Evolutionary conservation across 352 stramenopile species (phyloP), one percentile per base, ranked within the genome.

Genomic region (Phytophthora sp.): DNA sequence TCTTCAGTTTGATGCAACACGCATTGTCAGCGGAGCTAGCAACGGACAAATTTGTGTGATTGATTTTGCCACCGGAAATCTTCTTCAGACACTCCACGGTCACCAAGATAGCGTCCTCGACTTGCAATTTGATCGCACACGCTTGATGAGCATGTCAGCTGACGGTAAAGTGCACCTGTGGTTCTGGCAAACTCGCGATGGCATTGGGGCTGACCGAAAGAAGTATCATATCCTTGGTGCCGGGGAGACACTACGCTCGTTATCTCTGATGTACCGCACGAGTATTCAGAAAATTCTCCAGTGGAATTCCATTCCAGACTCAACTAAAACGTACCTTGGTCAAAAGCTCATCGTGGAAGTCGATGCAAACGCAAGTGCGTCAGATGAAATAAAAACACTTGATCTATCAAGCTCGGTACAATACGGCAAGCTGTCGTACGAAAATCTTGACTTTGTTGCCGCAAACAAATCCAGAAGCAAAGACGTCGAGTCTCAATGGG

Each of bases 251-350:
- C 57, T 94, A 21, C 76, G 77, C 9, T 88, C 82, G 10, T 45
- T 94, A 5, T 94, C 83, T 41, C 69, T 94, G 24, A 85, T 85
- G 52, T 94, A 94, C n/a, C 85, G 75, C 30, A 82, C 82, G 4
- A 94, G 82, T 12, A 84, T 87, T 18, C 65, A 89, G 10, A 76
- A 88, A 15, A 30, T 94, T 20, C 71, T 92, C 5, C 48, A 72
- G 21, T 92, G 85, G 85, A 94, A 94, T 52, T 72, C 75, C 2
- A 61, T 94, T 4, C 55, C 77, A 0, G 82, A 94, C 43, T 88
- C 81, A 23, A 88, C 76, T 20, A 87, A 91, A 32, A 67, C 79
- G 27, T 92, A 94, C 45, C 45, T 92, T 12, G 85, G 85, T 4
- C 85, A 94, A 49, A 92, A 94, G 34, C 70, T 92, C 5, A 59